Evolutionary conservation across 768 basidiomycete genomes (phyloP).

Genomic region (Mycena olivaceomarginata): DNA sequence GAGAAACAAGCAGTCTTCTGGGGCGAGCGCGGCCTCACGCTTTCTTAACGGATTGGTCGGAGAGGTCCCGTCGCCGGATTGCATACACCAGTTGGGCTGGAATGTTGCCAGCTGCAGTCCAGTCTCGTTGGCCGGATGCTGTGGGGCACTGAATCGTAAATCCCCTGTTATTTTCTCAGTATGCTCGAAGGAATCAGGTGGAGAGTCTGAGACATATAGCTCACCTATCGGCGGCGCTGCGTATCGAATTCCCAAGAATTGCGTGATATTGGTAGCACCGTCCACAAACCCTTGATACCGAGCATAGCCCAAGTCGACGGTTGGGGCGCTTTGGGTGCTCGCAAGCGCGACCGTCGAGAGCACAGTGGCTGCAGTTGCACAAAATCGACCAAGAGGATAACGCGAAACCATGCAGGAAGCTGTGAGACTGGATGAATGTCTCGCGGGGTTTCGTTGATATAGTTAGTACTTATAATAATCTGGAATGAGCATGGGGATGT

Average conservation of each 20-base stretch:
- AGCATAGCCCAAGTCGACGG: constrained; percentile 55
- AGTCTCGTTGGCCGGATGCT: constrained; percentile 22
- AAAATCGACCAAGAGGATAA: too few relatives aligned
- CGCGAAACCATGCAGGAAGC: too few relatives aligned
- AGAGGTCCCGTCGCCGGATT: constrained; percentile 8
- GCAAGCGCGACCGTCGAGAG: neutral
- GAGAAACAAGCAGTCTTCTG: constrained; percentile 59
- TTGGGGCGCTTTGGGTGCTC: constrained; percentile 26
- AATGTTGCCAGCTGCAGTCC: constrained; percentile 22
- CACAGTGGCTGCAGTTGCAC: neutral
- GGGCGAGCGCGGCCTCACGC: constrained; percentile 11
- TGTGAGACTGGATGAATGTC: too few relatives aligned
- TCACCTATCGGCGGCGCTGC: constrained; percentile 59
- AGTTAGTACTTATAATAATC: too few relatives aligned
- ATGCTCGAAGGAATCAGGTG: neutral
- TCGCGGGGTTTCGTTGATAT: too few relatives aligned
- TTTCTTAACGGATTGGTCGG: constrained; percentile 29
- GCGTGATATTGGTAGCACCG: constrained; percentile 41
- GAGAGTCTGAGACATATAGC: neutral
- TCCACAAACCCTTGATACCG: constrained; percentile 51
- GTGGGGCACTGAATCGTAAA: constrained; percentile 47
- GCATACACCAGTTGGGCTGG: constrained; percentile 28
- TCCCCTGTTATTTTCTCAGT: constrained; percentile 35
- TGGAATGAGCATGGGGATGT: too few relatives aligned
- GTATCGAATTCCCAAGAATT: constrained; percentile 54